Base-by-base conservation (phyloP, 192 early-diverging fungal genomes). In the Haplosporangium gracile region DNA sequence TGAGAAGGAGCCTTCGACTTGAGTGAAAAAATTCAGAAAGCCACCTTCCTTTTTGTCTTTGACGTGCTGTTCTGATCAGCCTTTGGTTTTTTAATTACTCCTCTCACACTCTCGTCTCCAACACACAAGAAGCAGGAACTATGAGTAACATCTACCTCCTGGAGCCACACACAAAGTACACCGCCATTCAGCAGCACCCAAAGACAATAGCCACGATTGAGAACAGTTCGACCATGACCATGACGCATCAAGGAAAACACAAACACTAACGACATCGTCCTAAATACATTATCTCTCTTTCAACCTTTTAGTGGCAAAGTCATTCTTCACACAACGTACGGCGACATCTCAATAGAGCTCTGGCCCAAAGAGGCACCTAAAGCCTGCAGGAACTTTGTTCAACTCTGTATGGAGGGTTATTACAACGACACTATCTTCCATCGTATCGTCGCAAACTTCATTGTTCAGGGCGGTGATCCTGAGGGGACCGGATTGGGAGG, bases 341-440 rank as follows among this genome's bases (percentile, higher is more conserved):
- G 98, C 20, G 95, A 96, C 85, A 92, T 99, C 39, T 95, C 97
- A 40, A 93, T 99, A 26, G 97, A 98, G 85, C 92, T 98, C 42
- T 99, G 97, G 96, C 90, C 96, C n/a, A 98, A 98, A 77, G 97
- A 99, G 85, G 82, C 95, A 0, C 98, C 98, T 1, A 95, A 95
- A 75, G 94, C 98, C 15, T 94, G 95, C 77, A 92, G 97, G n/a
- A 99, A 99, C 88, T 99, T 99, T 92, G 89, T 99, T 18, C 98
- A 99, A 81, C 91, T 99, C 16, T 96, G 95, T 74, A 76, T 97
- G 75, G 97, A 99, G 82, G 95, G 97, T 8, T 97, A 97, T 79
- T 98, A 97, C 81, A 92, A 98, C 80, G 86, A 90, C 45, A 97
- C 96, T 9, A 94, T 97, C 22, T 98, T 99, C 74, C 98, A 99